Evolutionary conservation across 2,329 filamentous ascomycete genomes (phyloP).

Genomic region (Tolypocladium album): DNA sequence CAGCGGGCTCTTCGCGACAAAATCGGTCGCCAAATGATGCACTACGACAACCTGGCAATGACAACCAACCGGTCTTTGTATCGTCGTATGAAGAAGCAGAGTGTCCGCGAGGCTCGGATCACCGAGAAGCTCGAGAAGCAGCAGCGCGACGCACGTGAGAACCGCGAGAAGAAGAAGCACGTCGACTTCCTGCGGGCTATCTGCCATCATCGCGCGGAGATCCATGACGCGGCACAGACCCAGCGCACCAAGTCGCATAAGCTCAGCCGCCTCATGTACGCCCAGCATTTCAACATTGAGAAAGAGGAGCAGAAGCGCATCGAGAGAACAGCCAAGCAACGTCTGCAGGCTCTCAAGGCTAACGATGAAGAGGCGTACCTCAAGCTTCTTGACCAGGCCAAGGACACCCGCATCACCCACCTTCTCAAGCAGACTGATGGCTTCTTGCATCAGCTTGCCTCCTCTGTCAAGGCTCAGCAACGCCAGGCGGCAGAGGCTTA

Average conservation of each 20-base stretch:
- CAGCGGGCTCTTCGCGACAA: constrained; percentile 78
- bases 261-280: constrained; percentile 78
- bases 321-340: constrained; percentile 95
- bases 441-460: constrained; percentile 90
- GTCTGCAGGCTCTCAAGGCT: constrained; percentile 96
- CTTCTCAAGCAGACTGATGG: constrained; percentile 93
- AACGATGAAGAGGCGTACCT: constrained; percentile 99
- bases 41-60: constrained; percentile 94
- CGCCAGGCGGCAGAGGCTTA: constrained; percentile 71
- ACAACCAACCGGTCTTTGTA: constrained; percentile 88
- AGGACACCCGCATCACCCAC: constrained; percentile 98
- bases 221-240: constrained; percentile 54
- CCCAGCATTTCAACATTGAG: constrained; percentile 91
- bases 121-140: constrained; percentile 99
- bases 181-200: constrained; percentile 84
- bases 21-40: constrained; percentile 84
- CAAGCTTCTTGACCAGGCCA: constrained; percentile 94
- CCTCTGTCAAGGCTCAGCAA: constrained; percentile 90
- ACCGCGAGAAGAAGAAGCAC: constrained; percentile 96
- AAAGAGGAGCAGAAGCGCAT: constrained; percentile 99
- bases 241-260: constrained; percentile 72
- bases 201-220: constrained; percentile 68
- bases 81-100: constrained; percentile 95
- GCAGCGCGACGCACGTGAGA: constrained; percentile 90
- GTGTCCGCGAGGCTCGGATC: constrained; percentile 84